These are phyloP conservation scores for Russula compacta DNA, from an alignment of 768 basidiomycete genomes.

Conservation along the genomic window DNA sequence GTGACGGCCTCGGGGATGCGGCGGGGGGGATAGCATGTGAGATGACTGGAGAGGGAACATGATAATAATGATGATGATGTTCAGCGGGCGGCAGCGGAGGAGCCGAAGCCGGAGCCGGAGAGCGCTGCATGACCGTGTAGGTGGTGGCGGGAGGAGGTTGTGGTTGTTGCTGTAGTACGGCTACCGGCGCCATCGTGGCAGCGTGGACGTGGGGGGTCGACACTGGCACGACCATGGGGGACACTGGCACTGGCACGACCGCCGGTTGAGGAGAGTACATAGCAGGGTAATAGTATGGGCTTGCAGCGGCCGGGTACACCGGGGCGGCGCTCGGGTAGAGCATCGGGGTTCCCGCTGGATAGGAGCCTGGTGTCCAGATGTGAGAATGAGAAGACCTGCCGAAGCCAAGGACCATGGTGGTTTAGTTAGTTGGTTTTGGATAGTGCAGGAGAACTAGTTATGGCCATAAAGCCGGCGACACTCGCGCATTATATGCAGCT, in stretches of 20 bases:
- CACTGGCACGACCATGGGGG: neutral
- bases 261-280: neutral
- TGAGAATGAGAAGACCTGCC: neutral
- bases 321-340: neutral
- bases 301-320: too few relatives aligned
- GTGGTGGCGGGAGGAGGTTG: too few relatives aligned
- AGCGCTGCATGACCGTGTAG: neutral
- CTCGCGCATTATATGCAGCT: neutral
- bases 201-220: neutral
- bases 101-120: too few relatives aligned
- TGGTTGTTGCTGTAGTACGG: neutral
- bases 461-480: too few relatives aligned
- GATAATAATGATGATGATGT: too few relatives aligned
- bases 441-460: too few relatives aligned
- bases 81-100: too few relatives aligned
- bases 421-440: neutral
- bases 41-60: neutral
- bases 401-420: neutral
- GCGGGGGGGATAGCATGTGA: neutral
- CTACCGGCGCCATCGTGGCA: neutral
- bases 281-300: neutral
- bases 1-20: neutral
- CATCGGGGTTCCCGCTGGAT: neutral
- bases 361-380: neutral
- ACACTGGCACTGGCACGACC: neutral